Conservation (phyloP, 2,329 filamentous ascomycete genomes). For the Aspergillus candidus region DNA sequence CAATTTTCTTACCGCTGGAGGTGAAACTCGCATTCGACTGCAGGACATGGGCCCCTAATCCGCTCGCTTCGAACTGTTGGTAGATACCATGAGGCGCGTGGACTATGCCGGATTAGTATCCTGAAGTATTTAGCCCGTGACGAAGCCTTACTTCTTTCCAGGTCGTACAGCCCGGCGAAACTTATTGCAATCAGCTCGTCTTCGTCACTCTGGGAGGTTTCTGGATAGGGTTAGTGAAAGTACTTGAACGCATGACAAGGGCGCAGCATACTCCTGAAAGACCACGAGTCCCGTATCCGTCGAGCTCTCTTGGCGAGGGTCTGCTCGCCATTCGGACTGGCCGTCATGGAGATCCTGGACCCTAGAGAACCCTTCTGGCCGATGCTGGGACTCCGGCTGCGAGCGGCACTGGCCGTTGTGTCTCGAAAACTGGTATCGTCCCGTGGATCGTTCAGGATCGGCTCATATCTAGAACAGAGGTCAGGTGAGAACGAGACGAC, state of each 20-base stretch:
- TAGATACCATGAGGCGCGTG: conserved; percentile 23
- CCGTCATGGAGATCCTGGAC: conserved; percentile 11
- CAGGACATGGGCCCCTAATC: conserved; percentile 1
- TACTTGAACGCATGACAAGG: neutral
- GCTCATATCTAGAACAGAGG: conserved; percentile 14
- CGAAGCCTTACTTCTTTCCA: conserved; percentile 20
- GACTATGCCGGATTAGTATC: conserved; percentile 14
- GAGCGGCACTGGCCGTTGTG: conserved; percentile 4
- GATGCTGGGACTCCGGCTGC: conserved; percentile 18
- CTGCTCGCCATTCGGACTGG: conserved; percentile 11
- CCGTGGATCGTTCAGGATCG: conserved; percentile 17
- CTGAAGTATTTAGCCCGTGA: neutral
- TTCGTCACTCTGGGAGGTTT: conserved; percentile 23
- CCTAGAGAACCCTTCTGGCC: conserved; percentile 11
- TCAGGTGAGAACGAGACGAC: neutral
- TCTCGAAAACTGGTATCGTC: conserved; percentile 16
- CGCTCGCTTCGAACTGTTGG: conserved; percentile 9
- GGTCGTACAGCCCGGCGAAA: conserved; percentile 24
- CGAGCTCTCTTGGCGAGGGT: conserved; percentile 17
- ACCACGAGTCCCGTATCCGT: conserved; percentile 24
- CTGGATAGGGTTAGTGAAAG: conserved; percentile 10
- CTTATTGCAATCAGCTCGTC: conserved; percentile 26
- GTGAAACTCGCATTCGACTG: conserved; percentile 12
- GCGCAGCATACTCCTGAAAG: conserved; percentile 19
- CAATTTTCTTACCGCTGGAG: conserved; percentile 11